Conservation (phyloP, 306 rosid species). For the Styphnolobium japonicum region DNA sequence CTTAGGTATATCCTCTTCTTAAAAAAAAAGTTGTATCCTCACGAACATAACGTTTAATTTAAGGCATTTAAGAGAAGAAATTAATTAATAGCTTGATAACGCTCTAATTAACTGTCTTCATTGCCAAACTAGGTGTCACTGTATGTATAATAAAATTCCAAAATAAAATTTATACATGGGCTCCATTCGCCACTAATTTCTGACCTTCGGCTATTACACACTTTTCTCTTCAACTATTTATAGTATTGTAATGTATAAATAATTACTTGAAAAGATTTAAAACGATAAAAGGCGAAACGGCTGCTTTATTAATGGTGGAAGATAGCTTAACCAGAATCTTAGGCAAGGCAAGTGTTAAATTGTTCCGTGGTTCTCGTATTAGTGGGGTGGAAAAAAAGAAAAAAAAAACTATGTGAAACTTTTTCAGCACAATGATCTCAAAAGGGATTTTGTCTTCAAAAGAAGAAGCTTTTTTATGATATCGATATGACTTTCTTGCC, state of each 20-base stretch:
- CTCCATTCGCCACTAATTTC: neutral
- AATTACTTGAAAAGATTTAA: too few species aligned
- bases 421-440: constrained; percentile 8
- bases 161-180: too few species aligned
- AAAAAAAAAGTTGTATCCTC: too few species aligned
- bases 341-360: neutral
- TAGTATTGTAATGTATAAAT: too few species aligned
- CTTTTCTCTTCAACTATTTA: too few species aligned
- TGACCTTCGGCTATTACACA: neutral
- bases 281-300: neutral
- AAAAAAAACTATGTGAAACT: neutral
- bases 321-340: neutral
- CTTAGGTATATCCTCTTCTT: too few species aligned
- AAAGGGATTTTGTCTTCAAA: constrained; percentile 24
- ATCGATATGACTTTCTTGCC: constrained; percentile 30
- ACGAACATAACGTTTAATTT: too few species aligned
- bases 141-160: too few species aligned
- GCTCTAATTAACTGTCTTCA: too few species aligned
- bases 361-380: neutral
- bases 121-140: too few species aligned
- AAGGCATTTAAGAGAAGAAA: too few species aligned
- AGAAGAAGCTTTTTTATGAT: neutral
- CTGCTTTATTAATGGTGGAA: neutral
- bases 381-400: neutral
- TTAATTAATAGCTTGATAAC: too few species aligned